Conservation (phyloP, 768 basidiomycete species). For the Boletus barrowsii region DNA sequence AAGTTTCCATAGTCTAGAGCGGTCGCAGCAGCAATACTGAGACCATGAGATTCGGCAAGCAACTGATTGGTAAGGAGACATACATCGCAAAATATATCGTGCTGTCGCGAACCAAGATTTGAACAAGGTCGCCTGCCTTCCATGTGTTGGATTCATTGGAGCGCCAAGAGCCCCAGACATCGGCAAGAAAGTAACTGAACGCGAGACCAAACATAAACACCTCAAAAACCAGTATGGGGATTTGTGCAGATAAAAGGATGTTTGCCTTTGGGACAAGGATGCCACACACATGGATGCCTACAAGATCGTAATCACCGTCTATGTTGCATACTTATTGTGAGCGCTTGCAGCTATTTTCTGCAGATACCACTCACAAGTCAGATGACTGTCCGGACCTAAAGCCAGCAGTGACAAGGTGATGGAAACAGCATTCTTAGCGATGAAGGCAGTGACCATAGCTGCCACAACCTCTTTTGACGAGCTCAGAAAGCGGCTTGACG, state of each 20-base stretch:
- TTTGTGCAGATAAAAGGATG: background rate
- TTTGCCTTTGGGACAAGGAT: background rate
- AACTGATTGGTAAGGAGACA: background rate
- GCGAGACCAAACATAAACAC: slow-evolving; percentile 15
- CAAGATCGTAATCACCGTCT: background rate
- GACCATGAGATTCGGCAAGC: background rate
- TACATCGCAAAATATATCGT: slow-evolving; percentile 20
- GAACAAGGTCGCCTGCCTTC: slow-evolving; percentile 6
- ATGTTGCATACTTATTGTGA: background rate
- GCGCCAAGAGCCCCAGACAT: slow-evolving; percentile 5
- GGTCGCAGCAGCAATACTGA: slow-evolving; percentile 5
- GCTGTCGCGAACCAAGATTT: slow-evolving; percentile 18
- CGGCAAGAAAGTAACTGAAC: slow-evolving; percentile 3
- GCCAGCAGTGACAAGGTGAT: slow-evolving; percentile 9
- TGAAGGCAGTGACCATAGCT: slow-evolving; percentile 2
- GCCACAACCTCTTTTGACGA: slow-evolving; percentile 4
- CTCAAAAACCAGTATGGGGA: slow-evolving; percentile 15
- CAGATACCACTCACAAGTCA: slow-evolving; percentile 2
- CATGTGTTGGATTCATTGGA: background rate
- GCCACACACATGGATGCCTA: slow-evolving; percentile 1
- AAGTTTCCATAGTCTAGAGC: slow-evolving; percentile 3
- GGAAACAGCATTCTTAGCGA: slow-evolving; percentile 3
- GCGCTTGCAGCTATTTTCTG: background rate
- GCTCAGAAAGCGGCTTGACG: background rate
- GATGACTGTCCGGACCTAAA: slow-evolving; percentile 8